Percentiles rank a stretch among this genome's conserved stretches.
Evolutionary conservation across 352 stramenopile genomes (phyloP).

Genomic region (Pythium chondricola): DNA sequence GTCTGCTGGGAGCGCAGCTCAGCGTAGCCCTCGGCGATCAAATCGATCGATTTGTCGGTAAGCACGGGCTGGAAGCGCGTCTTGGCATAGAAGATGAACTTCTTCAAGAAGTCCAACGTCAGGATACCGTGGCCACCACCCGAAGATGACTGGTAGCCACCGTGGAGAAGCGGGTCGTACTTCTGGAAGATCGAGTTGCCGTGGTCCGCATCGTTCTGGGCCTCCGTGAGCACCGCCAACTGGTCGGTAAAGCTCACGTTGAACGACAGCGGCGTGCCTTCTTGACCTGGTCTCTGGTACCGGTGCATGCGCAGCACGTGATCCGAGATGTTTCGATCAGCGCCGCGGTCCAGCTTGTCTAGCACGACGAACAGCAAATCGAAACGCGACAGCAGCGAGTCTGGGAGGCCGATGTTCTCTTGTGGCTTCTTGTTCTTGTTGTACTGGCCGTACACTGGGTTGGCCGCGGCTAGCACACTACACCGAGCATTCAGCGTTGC

Average conservation of each 20-base stretch:
- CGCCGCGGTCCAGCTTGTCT: constrained; percentile 94
- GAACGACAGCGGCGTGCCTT: constrained; percentile 88
- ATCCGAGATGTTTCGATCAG: constrained; percentile 93
- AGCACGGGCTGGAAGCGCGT: constrained; percentile 86
- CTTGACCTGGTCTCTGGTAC: constrained; percentile 85
- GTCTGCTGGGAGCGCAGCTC: constrained; percentile 96
- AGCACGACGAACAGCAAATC: constrained; percentile 99
- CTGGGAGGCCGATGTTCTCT: constrained; percentile 98
- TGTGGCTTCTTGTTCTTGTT: constrained; percentile 96
- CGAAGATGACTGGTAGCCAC: constrained; percentile 47
- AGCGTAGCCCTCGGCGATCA: constrained; percentile 96
- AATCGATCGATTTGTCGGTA: constrained; percentile 84
- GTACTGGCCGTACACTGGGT: constrained; percentile 99
- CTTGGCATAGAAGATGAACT: constrained; percentile 99
- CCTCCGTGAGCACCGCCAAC: constrained; percentile 57
- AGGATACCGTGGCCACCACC: constrained; percentile 78
- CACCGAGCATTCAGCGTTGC: constrained; percentile 98
- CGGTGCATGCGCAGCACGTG: constrained; percentile 97
- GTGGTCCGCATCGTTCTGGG: constrained; percentile 55
- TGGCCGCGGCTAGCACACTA: constrained; percentile 97
- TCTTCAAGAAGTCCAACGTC: constrained; percentile 96
- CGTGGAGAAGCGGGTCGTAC: constrained; percentile 85
- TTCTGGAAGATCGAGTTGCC: constrained; percentile 89
- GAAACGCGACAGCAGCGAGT: constrained; percentile 99
- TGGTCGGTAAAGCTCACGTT: constrained; percentile 78